phyloP scores from a whole-genome alignment of 2,329 filamentous ascomycete genomes.

The Apiospora koreana region DNA sequence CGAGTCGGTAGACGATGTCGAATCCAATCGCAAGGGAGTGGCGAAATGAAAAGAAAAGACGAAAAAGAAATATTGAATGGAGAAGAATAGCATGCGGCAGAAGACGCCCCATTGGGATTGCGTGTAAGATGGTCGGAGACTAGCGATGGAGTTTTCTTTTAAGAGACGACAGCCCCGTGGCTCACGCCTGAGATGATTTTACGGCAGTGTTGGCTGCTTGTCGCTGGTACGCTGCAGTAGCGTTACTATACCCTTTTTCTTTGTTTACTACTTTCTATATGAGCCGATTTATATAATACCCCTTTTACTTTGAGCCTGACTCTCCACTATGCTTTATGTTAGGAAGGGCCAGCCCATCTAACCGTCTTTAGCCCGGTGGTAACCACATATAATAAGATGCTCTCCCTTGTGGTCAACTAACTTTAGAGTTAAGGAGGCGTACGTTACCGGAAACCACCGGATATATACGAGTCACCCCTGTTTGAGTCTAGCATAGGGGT shows the following conservation, averaged over 20 bases:
- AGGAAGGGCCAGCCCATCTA: too few relatives aligned
- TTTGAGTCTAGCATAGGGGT: too few relatives aligned
- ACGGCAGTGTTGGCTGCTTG: not conserved
- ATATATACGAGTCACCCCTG: too few relatives aligned
- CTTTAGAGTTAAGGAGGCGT: too few relatives aligned
- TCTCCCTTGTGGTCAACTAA: too few relatives aligned
- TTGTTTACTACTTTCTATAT: not conserved
- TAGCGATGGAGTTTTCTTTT: not conserved
- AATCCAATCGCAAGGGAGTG: not conserved
- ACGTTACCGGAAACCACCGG: too few relatives aligned
- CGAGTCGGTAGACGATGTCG: not conserved
- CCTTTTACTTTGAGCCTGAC: not conserved
- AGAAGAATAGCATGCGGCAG: not conserved
- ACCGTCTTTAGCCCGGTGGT: too few relatives aligned
- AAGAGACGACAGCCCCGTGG: not conserved
- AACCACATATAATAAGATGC: too few relatives aligned
- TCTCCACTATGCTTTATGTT: too few relatives aligned
- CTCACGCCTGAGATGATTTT: not conserved
- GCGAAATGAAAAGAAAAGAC: not conserved
- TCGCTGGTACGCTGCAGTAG: not conserved
- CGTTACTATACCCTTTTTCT: not conserved
- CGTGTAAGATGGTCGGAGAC: too few relatives aligned
- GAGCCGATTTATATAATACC: not conserved
- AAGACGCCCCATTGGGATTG: not conserved
- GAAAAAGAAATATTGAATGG: not conserved